Evolutionary conservation across 2,329 filamentous ascomycete species (phyloP).

Genomic region (Venturia nashicola): DNA sequence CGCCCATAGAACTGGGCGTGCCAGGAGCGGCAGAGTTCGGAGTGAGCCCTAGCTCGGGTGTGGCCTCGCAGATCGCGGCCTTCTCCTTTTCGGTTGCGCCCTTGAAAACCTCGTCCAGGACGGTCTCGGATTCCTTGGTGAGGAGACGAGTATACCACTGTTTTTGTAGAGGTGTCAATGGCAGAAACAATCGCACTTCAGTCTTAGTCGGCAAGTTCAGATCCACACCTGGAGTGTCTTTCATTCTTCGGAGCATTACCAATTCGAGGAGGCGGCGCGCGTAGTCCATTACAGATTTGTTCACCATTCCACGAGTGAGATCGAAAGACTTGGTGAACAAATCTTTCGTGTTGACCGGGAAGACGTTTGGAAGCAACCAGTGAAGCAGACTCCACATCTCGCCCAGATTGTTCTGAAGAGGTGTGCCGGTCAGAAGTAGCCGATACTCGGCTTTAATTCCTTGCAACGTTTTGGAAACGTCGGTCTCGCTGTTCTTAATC

Average conservation of each 20-base stretch:
- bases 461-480: conserved; percentile 53
- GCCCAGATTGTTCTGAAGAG: conserved; percentile 54
- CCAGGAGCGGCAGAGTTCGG: background rate
- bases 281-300: conserved; percentile 52
- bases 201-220: conserved; percentile 51
- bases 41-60: conserved; percentile 17
- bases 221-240: conserved; percentile 48
- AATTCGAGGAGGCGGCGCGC: conserved; percentile 45
- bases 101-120: conserved; percentile 41
- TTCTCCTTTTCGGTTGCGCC: conserved; percentile 33
- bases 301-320: conserved; percentile 45
- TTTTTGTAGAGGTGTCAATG: conserved; percentile 44
- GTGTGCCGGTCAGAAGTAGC: conserved; percentile 54
- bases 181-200: conserved; percentile 48
- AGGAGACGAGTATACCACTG: conserved; percentile 47
- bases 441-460: conserved; percentile 48
- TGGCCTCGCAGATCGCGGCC: conserved; percentile 21
- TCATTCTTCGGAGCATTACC: conserved; percentile 55
- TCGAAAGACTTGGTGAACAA: conserved; percentile 54
- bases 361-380: conserved; percentile 53
- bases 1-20: conserved; percentile 20
- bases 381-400: conserved; percentile 59
- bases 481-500: conserved; percentile 57
- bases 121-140: conserved; percentile 38
- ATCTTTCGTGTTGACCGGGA: conserved; percentile 44